Evolutionary conservation across 2,329 filamentous ascomycete genomes (phyloP), one percentile per base, ranked within the genome.

Genomic region (Fusarium sp.): DNA sequence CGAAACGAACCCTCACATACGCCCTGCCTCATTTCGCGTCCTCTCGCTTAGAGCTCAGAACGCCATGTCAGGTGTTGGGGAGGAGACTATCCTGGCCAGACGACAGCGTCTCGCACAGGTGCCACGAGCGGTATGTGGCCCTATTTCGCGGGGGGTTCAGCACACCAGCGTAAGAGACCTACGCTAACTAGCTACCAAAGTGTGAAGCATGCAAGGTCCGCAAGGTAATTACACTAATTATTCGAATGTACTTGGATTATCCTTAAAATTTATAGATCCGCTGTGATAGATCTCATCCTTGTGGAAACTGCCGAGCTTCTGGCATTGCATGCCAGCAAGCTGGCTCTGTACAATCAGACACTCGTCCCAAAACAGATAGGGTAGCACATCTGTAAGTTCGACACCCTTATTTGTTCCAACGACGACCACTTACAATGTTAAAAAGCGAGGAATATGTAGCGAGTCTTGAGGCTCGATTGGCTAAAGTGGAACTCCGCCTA

Each of bases 201-300:
- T 69, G 67, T 28, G 66, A 69, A 53, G 67, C 51, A 10, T 69
- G 67, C 18, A 69, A 69, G 26, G 46, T 69, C 20, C 62, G 67
- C 38, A 69, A 69, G 66, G 67, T 63, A 46, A 31, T 18, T 38
- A 2, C 8, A 5, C 6, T 4, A n/a, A 26, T 7, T 10, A 2
- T 26, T 11, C 15, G 10, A 11, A 6, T 44, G 1, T 10, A 26
- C n/a, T n/a, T n/a, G 7, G 5, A 20, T 7, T 4, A 3, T 2
- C 10, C 3, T 4, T 18, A 18, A 22, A 48, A 18, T n/a, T 7
- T 5, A 13, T 18, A 69, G 67, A 69, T 69, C 15, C 66, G 67
- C 6, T 69, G 67, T 44, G 67, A 69, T 9, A 52, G 67, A 7
- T 45, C 53, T 6, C 42, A 69, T 18, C 67, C 67, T 1, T 69